phyloP scores from a whole-genome alignment of 441 rosid species.

The Arabidopsis hybrid region DNA sequence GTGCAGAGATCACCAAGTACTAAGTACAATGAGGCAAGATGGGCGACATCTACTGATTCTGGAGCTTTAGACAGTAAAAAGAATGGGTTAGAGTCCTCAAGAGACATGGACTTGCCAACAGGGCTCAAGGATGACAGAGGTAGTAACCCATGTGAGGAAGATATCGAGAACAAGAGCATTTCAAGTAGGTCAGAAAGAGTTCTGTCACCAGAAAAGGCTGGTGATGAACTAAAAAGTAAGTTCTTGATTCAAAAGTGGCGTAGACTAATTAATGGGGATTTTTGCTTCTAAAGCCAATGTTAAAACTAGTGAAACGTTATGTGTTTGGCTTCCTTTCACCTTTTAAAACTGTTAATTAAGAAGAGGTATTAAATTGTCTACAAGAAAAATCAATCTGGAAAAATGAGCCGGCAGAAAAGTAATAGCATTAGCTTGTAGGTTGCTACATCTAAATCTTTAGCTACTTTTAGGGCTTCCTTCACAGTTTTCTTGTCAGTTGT shows the following conservation, averaged over 20 bases:
- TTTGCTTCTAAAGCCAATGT: neutral
- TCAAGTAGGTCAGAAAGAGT: constrained; percentile 52
- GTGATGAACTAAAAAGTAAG: constrained; percentile 63
- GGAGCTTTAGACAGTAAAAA: constrained; percentile 37
- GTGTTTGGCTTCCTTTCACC: constrained; percentile 1
- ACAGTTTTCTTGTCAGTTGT: constrained; percentile 1
- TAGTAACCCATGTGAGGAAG: constrained; percentile 49
- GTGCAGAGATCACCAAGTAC: constrained; percentile 55
- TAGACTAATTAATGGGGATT: neutral
- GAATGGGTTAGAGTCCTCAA: constrained; percentile 44
- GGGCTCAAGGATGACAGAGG: constrained; percentile 12
- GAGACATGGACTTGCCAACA: constrained; percentile 43
- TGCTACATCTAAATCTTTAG: constrained; percentile 17
- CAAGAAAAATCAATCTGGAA: constrained; percentile 6
- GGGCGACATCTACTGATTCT: constrained; percentile 56
- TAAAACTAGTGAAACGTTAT: constrained; percentile 1
- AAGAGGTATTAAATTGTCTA: neutral
- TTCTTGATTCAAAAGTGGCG: constrained; percentile 14
- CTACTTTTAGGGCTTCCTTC: constrained; percentile 16
- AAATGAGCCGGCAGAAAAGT: neutral
- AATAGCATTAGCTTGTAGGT: constrained; percentile 25
- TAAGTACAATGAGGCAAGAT: constrained; percentile 59
- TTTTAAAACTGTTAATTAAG: neutral
- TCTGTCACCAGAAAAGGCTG: constrained; percentile 50
- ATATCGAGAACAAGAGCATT: constrained; percentile 47